These are phyloP conservation scores for Rhizophagus sp. DNA, from an alignment of 192 early-diverging fungal species.

Conservation along the genomic window DNA sequence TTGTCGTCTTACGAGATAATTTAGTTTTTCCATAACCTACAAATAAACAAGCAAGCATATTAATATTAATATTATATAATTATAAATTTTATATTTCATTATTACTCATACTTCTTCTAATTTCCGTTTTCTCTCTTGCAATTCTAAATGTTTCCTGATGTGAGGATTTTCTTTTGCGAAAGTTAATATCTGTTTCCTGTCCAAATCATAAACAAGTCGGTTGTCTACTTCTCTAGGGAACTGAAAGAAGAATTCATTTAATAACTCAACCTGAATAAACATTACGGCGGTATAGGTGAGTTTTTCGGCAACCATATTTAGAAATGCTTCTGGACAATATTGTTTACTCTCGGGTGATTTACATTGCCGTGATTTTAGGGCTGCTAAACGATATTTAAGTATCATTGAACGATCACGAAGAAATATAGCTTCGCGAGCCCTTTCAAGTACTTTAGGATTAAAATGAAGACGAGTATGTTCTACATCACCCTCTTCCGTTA, in stretches of 20 bases:
- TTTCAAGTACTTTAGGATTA: conserved; percentile 72
- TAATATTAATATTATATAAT: background rate
- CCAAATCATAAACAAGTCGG: conserved; percentile 85
- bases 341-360: conserved; percentile 77
- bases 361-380: conserved; percentile 82
- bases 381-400: conserved; percentile 79
- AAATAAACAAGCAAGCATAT: conserved; percentile 6
- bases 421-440: conserved; percentile 77
- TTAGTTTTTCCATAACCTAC: conserved; percentile 53
- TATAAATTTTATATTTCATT: background rate
- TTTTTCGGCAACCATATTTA: conserved; percentile 92
- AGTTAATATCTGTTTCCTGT: conserved; percentile 72
- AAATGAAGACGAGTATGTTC: conserved; percentile 64
- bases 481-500: conserved; percentile 41
- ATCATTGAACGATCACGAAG: conserved; percentile 76
- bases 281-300: conserved; percentile 93
- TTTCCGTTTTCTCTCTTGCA: conserved; percentile 82
- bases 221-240: conserved; percentile 94
- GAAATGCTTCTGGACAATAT: conserved; percentile 94
- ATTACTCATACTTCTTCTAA: conserved; percentile 73
- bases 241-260: conserved; percentile 99
- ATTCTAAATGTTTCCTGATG: conserved; percentile 79
- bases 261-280: conserved; percentile 96
- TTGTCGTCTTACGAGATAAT: conserved; percentile 58
- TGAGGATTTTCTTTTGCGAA: conserved; percentile 91